A percentile compares a stretch with the other conserved stretches of the same genome.
These are phyloP conservation scores for Rehmannia glutinosa DNA, from an alignment of 257 asterid species.

Conservation along the genomic window DNA sequence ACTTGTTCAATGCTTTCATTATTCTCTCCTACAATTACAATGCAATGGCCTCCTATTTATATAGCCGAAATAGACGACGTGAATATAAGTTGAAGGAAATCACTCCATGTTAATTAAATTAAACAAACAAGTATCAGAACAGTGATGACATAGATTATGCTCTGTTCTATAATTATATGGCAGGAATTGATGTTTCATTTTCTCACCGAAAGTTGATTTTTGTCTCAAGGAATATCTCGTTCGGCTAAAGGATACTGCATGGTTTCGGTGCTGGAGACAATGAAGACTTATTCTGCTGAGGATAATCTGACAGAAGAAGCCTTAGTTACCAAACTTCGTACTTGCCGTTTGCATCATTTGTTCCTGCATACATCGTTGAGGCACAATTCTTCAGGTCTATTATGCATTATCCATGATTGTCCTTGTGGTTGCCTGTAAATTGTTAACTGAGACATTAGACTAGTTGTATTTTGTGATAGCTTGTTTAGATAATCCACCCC, in stretches of 20 bases:
- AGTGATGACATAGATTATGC: no score
- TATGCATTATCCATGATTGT: conserved; percentile 12
- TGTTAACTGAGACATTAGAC: background rate
- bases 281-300: conserved; percentile 88
- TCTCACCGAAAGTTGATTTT: conserved; percentile 13
- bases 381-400: conserved; percentile 77
- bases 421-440: conserved; percentile 2
- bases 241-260: conserved; percentile 94
- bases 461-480: background rate
- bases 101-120: no score
- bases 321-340: conserved; percentile 85
- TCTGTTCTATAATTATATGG: background rate
- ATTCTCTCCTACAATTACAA: no score
- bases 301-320: conserved; percentile 98
- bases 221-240: conserved; percentile 73
- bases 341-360: conserved; percentile 82
- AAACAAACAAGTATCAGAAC: no score
- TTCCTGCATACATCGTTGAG: conserved; percentile 79
- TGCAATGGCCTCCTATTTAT: no score
- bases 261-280: conserved; percentile 76
- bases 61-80: no score
- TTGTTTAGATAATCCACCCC: no score
- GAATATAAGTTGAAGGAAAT: no score
- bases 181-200: background rate
- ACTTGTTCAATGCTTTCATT: no score